These are phyloP conservation scores for Ustilago bromivora DNA, from an alignment of 1,284 basidiomycete species.

Conservation along the genomic window DNA sequence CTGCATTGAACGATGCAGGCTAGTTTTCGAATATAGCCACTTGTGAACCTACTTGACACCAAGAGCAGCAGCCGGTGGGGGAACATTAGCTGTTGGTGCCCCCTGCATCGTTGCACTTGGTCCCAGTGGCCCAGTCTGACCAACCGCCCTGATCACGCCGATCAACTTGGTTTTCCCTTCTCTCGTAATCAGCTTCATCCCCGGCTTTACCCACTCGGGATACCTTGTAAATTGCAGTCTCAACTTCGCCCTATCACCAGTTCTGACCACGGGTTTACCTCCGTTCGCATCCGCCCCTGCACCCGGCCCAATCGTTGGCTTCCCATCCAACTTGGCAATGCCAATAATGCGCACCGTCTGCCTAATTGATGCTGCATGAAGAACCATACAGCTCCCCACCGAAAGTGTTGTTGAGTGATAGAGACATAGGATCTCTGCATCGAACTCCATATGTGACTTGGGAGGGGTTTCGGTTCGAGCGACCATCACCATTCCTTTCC, in stretches of 20 bases:
- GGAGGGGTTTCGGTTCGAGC: constrained; percentile 49
- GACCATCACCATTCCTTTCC: constrained; percentile 83
- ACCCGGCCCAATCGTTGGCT: constrained; percentile 23
- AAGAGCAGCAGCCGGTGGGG: constrained; percentile 33
- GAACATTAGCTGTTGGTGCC: constrained; percentile 16
- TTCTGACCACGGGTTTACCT: constrained; percentile 65
- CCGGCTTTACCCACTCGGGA: constrained; percentile 65
- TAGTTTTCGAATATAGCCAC: background rate
- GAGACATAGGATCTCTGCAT: constrained; percentile 67
- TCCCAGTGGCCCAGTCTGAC: constrained; percentile 45
- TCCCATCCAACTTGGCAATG: constrained; percentile 62
- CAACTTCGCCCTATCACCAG: constrained; percentile 65
- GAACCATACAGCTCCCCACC: constrained; percentile 67
- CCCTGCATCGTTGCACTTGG: background rate
- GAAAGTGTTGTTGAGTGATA: constrained; percentile 67
- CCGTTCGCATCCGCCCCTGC: constrained; percentile 11
- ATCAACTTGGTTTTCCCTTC: constrained; percentile 67
- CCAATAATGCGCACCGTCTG: constrained; percentile 66
- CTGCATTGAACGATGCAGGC: background rate
- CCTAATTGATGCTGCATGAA: constrained; percentile 66
- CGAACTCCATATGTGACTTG: constrained; percentile 61
- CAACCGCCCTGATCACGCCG: constrained; percentile 61
- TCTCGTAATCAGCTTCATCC: constrained; percentile 65
- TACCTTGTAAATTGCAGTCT: constrained; percentile 63
- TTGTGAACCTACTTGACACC: constrained; percentile 28